Evolutionary conservation across 805 yeast genomes (phyloP), one percentile per base, ranked within the genome.

Genomic region (Pichia occidentalis): DNA sequence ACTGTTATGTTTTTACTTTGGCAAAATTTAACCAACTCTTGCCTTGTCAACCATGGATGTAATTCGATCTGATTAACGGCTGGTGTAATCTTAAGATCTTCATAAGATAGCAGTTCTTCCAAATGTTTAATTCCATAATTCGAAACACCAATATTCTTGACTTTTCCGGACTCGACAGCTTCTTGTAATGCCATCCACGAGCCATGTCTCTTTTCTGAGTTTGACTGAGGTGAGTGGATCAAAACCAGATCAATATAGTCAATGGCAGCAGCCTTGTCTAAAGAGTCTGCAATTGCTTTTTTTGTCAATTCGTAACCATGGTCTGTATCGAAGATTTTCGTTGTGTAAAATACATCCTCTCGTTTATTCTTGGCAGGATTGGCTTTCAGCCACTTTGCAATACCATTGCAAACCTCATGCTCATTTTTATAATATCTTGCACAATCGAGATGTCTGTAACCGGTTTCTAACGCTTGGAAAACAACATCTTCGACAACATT

Each of bases 381-480:
- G 14, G 48, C 52, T 7, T 42, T 33, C 6, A 56, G 17, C 60
- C 60, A 81, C 34, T 60, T 52, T 6, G 63, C 56, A 32, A 82
- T 71, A 2, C 80, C 90, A 32, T 68, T 64, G 20, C 75, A 77
- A 4, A 75, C 73, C 46, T 76, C 81, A 13, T 46, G 45, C 52
- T 81, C 85, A 60, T 83, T 84, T 9, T 63, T 60, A 59, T 84
- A 84, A 12, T 57, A 56, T 7, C 67, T 75, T 4, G 94, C 95
- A n/a, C 79, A 64, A 54, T 84, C 92, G 42, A 83, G 61, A 49
- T 78, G 90, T 48, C 90, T 70, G 56, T 80, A 84, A 0, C 94
- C 94, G 11, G 56, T 61, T 23, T 65, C 58, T 42, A 84, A 65
- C 1, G 88, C 92, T 22, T 65, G 54, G 47, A 70, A 65, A 0